phyloP scores from a whole-genome alignment of 2,329 filamentous ascomycete species.

The Arachnomyces sp. region DNA sequence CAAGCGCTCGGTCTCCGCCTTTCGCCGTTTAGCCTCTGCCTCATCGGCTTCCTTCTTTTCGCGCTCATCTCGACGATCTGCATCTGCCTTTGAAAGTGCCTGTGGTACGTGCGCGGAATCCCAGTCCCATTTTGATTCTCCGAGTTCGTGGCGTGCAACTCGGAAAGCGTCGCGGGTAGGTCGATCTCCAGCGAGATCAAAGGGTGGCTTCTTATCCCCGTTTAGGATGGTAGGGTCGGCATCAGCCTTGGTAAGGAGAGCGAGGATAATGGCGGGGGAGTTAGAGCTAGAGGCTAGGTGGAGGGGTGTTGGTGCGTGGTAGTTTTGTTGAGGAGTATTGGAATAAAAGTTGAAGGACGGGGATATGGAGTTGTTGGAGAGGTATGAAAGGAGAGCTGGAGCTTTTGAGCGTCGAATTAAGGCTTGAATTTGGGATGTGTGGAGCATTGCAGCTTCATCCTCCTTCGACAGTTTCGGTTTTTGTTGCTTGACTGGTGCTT shows the following conservation, averaged over 20 bases:
- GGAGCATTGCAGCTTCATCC: slow-evolving; percentile 70
- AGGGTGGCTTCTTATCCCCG: slow-evolving; percentile 71
- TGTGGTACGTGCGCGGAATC: slow-evolving; percentile 63
- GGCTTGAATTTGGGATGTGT: slow-evolving; percentile 82
- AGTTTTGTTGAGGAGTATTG: slow-evolving; percentile 53
- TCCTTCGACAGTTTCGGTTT: slow-evolving; percentile 65
- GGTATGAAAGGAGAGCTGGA: slow-evolving; percentile 74
- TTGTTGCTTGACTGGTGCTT: slow-evolving; percentile 24
- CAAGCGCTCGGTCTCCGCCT: slow-evolving; percentile 65
- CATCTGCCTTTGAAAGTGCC: slow-evolving; percentile 61
- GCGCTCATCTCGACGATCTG: slow-evolving; percentile 57
- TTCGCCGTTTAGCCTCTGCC: slow-evolving; percentile 62
- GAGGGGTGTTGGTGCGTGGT: slow-evolving; percentile 74
- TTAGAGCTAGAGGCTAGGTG: slow-evolving; percentile 81
- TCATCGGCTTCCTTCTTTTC: slow-evolving; percentile 62
- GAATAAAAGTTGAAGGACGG: slow-evolving; percentile 70
- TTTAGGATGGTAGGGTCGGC: slow-evolving; percentile 67
- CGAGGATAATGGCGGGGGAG: slow-evolving; percentile 64
- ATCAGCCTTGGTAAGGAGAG: slow-evolving; percentile 64
- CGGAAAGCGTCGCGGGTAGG: slow-evolving; percentile 85
- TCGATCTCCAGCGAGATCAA: slow-evolving; percentile 79
- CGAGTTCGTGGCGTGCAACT: slow-evolving; percentile 72
- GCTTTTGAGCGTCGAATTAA: slow-evolving; percentile 84
- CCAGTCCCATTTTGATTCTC: slow-evolving; percentile 73
- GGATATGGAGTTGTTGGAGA: slow-evolving; percentile 64